Evolutionary conservation across 1,139 yeast genomes (phyloP).

Genomic region (Geotrichum carabidarum): DNA sequence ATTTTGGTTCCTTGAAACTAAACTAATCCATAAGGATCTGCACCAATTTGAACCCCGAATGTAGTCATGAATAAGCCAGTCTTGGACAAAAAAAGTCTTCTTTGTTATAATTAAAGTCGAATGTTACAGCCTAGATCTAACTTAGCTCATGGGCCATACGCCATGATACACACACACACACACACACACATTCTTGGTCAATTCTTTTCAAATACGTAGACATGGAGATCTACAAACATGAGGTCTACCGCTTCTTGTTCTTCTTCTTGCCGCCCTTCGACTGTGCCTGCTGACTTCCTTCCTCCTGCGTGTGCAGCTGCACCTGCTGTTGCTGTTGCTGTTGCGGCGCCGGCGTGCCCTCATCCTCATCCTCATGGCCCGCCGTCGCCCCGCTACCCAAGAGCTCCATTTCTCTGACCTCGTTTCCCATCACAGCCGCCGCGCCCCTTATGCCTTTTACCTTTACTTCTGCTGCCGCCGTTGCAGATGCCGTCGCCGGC

Average conservation of each 20-base stretch:
- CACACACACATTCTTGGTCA: neutral
- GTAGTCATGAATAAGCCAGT: no score
- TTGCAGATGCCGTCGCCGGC: conserved; percentile 15
- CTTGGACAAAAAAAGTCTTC: no score
- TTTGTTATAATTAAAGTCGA: no score
- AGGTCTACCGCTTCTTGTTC: conserved; percentile 24
- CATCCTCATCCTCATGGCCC: neutral
- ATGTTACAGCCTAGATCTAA: no score
- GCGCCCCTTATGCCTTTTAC: conserved; percentile 17
- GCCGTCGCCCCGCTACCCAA: no score
- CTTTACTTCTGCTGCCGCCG: conserved; percentile 9
- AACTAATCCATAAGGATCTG: no score
- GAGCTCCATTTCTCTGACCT: neutral
- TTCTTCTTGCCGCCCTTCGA: conserved; percentile 24
- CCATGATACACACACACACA: no score
- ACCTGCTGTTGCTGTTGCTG: conserved; percentile 5
- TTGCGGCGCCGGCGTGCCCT: neutral
- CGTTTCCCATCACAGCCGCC: conserved; percentile 18
- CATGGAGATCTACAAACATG: neutral
- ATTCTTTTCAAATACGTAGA: neutral
- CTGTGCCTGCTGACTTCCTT: neutral
- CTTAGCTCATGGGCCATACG: neutral
- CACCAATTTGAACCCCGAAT: no score
- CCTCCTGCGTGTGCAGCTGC: neutral
- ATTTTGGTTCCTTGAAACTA: no score